Conservation (phyloP, 805 yeast genomes). For the Zygosaccharomyces pseudorouxii region DNA sequence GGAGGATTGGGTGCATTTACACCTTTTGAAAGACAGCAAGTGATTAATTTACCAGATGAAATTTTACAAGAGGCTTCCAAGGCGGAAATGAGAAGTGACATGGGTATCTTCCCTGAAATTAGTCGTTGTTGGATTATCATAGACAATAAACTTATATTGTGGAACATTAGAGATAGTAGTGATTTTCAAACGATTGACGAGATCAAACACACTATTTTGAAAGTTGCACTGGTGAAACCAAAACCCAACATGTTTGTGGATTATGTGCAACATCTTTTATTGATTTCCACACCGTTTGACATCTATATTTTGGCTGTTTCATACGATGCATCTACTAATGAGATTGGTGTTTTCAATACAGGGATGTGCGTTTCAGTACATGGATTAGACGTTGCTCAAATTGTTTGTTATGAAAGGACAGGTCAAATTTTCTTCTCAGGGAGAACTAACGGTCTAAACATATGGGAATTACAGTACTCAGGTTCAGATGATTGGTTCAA, state of each 20-base stretch:
- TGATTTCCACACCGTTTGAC: slow-evolving; percentile 77
- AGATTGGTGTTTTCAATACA: slow-evolving; percentile 72
- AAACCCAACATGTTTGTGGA: slow-evolving; percentile 75
- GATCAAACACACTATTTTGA: slow-evolving; percentile 67
- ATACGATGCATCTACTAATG: slow-evolving; percentile 39
- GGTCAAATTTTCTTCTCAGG: slow-evolving; percentile 84
- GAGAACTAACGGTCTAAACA: slow-evolving; percentile 65
- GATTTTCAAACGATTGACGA: slow-evolving; percentile 82
- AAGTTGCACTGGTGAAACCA: slow-evolving; percentile 77
- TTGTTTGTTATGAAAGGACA: slow-evolving; percentile 55
- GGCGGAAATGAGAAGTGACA: slow-evolving; percentile 60
- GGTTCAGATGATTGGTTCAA: slow-evolving; percentile 83
- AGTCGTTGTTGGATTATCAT: slow-evolving; percentile 81
- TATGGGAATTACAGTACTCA: slow-evolving; percentile 85
- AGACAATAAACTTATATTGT: slow-evolving; percentile 74
- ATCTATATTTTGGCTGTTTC: slow-evolving; percentile 74
- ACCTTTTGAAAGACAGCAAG: slow-evolving; percentile 71
- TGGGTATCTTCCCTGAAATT: slow-evolving; percentile 81
- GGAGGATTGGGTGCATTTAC: slow-evolving; percentile 49
- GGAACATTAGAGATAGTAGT: slow-evolving; percentile 66
- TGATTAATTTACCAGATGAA: slow-evolving; percentile 73
- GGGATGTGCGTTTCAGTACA: slow-evolving; percentile 74
- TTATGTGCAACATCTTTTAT: slow-evolving; percentile 62
- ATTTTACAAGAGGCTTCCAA: slow-evolving; percentile 67
- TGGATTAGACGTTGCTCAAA: slow-evolving; percentile 66